A percentile compares a stretch with the other conserved stretches of the same genome.
These are phyloP conservation scores for Fragaria ananassa DNA, from an alignment of 306 rosid species.

Conservation along the genomic window DNA sequence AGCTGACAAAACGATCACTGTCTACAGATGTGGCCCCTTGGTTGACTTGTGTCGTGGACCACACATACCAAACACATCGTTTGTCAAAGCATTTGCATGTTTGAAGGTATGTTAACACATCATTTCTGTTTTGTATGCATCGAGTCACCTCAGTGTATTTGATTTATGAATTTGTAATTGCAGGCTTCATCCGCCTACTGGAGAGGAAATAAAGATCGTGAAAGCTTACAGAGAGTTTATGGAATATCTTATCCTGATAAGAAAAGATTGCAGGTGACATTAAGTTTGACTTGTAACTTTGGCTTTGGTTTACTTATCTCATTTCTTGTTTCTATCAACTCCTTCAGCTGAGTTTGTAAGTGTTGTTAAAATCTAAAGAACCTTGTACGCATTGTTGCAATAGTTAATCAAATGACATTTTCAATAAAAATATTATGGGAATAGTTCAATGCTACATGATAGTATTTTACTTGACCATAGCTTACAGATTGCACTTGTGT, in stretches of 20 bases:
- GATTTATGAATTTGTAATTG: slow-evolving; percentile 29
- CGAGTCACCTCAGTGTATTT: background rate
- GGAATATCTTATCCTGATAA: slow-evolving; percentile 97
- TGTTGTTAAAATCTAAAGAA: background rate
- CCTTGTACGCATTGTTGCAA: background rate
- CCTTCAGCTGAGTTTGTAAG: background rate
- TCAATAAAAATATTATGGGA: background rate
- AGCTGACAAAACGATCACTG: slow-evolving; percentile 87
- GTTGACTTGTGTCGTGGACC: slow-evolving; percentile 98
- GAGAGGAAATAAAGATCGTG: slow-evolving; percentile 90
- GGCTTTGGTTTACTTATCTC: background rate
- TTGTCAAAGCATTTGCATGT: slow-evolving; percentile 89
- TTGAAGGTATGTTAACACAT: slow-evolving; percentile 52
- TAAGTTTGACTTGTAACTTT: background rate
- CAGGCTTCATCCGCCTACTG: slow-evolving; percentile 99
- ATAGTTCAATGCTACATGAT: background rate
- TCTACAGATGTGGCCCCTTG: slow-evolving; percentile 92
- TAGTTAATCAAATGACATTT: background rate
- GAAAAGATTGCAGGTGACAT: slow-evolving; percentile 75
- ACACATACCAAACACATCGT: slow-evolving; percentile 93
- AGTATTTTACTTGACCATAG: background rate
- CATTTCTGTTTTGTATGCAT: slow-evolving; percentile 16
- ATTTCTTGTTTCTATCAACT: background rate
- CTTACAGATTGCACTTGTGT: background rate
- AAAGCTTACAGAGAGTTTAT: slow-evolving; percentile 93